A percentile compares a stretch with the other conserved stretches of the same genome.
Evolutionary conservation across 2,329 filamentous ascomycete species (phyloP).

Genomic region (Arthroderma sp.): DNA sequence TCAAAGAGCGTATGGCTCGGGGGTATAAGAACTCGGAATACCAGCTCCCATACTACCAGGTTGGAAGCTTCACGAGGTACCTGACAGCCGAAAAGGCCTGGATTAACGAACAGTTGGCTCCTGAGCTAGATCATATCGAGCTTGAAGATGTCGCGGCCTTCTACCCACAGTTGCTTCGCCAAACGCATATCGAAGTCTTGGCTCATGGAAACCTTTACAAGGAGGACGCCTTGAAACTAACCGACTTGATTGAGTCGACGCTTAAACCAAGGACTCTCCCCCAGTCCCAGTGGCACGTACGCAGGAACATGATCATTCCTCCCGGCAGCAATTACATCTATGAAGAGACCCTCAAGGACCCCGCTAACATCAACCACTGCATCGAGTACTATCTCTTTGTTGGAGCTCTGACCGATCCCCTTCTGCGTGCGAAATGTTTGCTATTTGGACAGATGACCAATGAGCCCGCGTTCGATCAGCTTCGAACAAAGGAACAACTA

Average conservation of each 20-base stretch:
- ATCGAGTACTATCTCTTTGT: conserved; percentile 67
- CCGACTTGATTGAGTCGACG: conserved; percentile 66
- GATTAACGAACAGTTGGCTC: conserved; percentile 66
- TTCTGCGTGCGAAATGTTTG: conserved; percentile 60
- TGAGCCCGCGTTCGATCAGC: conserved; percentile 86
- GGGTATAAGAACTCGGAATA: conserved; percentile 77
- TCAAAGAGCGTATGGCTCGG: conserved; percentile 71
- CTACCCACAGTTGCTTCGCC: conserved; percentile 65
- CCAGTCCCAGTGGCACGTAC: conserved; percentile 64
- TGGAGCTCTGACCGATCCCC: conserved; percentile 56
- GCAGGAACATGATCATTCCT: conserved; percentile 64
- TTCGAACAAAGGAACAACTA: conserved; percentile 92
- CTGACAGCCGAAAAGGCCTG: conserved; percentile 65
- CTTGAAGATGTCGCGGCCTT: conserved; percentile 64
- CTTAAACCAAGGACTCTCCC: conserved; percentile 64
- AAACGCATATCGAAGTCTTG: conserved; percentile 77
- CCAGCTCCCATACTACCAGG: conserved; percentile 78
- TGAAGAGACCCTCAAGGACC: conserved; percentile 67
- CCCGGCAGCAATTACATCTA: conserved; percentile 74
- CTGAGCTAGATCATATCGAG: conserved; percentile 63
- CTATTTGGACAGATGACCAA: conserved; percentile 82
- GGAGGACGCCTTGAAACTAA: conserved; percentile 78
- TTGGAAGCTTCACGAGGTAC: conserved; percentile 71
- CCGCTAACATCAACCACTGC: conserved; percentile 78
- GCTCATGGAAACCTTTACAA: conserved; percentile 90